Base-by-base conservation (phyloP, 306 rosid species). In the Spatholobus suberectus region DNA sequence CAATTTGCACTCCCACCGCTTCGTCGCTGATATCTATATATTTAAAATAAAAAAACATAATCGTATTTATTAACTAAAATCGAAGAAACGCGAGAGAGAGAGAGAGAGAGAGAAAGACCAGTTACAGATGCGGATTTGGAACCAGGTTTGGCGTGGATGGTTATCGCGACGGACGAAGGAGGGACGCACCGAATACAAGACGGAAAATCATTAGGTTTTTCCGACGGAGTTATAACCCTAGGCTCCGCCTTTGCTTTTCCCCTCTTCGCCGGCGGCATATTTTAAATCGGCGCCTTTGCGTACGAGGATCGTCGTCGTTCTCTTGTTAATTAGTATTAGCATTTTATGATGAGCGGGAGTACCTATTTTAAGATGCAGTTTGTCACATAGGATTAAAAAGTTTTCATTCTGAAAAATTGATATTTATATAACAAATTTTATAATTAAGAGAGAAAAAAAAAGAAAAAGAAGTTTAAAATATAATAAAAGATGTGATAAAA, bases 141-240 rank as follows among this genome's bases (percentile, higher is more conserved):
- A 46, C 96, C 99, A 3, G 99, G 99, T 86, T 93, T 96, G 62
- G 99, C 99, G 87, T 92, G 99, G 87, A 95, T 86, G 77, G 97
- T 88, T 75, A 95, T 84, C 63, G 99, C 96, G 67, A 95, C 94
- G 41, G 98, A 95, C 35, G 93, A 90, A 20, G 98, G 91, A 90
- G 96, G 73, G 75, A 93, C 55, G 66, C 86, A 73, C n/a, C 97
- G 92, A 81, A 93, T 89, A 85, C 90, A 92, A 2, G 93, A 82
- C 18, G 98, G 98, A 61, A 85, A 86, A 46, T 83, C 70, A 27
- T 72, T 73, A 58, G 82, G 20, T 51, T 88, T 83, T 46, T 14
- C 86, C 4, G 80, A 3, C 76, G 87, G 83, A 26, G 81, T 23
- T 40, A 90, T 73, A 54, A 75, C 87, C 29, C 43, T 55, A 6